Evolutionary conservation across 106 monocot genomes (phyloP), one percentile per base, ranked within the genome.

Genomic region (Triglochin maritima): DNA sequence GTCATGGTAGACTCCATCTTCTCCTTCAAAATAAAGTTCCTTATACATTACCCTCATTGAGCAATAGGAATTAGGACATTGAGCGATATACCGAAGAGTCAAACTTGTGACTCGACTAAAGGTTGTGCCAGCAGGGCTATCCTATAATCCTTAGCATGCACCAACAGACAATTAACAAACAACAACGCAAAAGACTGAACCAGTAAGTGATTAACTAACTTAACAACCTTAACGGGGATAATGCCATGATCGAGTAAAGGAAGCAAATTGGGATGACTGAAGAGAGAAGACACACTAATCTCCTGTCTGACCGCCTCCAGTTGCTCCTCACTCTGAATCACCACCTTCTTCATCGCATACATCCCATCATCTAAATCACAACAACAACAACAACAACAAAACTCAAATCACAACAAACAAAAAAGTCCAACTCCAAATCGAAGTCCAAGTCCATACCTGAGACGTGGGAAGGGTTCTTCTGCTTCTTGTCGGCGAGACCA

Each of bases 391-490:
- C 0, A 8, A 52, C 9, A 52, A n/a, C n/a, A n/a, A n/a, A n/a
- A n/a, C n/a, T n/a, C 9, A 6, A 52, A 8, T 8, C 7, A 52
- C 52, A 52, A 52, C 52, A 52, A 52, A 52, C 0, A 8, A 8
- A 6, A 52, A 11, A 8, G n/a, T n/a, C n/a, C n/a, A n/a, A n/a
- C n/a, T n/a, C n/a, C n/a, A 52, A 52, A 29, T 29, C 29, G 1
- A 16, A 15, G 3, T 58, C 58, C 58, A 14, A 58, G 16, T 16
- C n/a, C 51, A 8, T 2, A 94, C 93, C 94, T 67, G 90, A 89
- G 49, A 89, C 63, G 61, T 84, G 86, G 60, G 89, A 78, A 43
- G 84, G 80, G 49, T 81, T 72, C 14, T 67, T 80, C 49, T 66
- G 57, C 63, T 76, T 74, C 49, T 78, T 77, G 49, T 64, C 64